Percentiles rank a stretch among this genome's conserved stretches.
Conservation (phyloP, 306 rosid species). For the Sphenostylis stenocarpa region DNA sequence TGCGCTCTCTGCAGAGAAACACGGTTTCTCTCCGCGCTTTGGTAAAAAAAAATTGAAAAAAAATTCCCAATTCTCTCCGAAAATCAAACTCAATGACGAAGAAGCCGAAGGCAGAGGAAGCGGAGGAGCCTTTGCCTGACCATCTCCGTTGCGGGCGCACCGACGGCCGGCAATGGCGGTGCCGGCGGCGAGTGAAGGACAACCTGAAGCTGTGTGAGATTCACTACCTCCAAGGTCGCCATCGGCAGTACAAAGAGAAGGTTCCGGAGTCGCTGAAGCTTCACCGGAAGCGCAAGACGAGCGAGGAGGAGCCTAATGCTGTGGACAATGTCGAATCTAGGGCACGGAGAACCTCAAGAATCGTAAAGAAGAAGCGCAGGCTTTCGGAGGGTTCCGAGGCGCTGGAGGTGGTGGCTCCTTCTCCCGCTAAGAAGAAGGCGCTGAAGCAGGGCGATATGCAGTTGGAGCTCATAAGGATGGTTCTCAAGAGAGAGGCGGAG, state of each 20-base stretch:
- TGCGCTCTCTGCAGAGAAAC: slow-evolving; percentile 11
- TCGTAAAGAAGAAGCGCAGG: slow-evolving; percentile 58
- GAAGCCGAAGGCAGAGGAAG: not conserved
- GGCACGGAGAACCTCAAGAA: slow-evolving; percentile 48
- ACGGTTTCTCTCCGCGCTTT: not conserved
- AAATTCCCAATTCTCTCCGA: slow-evolving; percentile 28
- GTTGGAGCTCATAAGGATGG: slow-evolving; percentile 87
- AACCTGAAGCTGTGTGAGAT: slow-evolving; percentile 88
- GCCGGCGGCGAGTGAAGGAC: slow-evolving; percentile 78
- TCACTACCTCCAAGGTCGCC: slow-evolving; percentile 95
- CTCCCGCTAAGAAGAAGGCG: slow-evolving; percentile 42
- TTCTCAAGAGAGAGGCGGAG: slow-evolving; percentile 81
- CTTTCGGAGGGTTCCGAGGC: slow-evolving; percentile 43
- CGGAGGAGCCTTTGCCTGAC: slow-evolving; percentile 65
- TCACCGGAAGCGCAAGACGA: slow-evolving; percentile 54
- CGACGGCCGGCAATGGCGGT: slow-evolving; percentile 97
- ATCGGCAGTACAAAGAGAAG: slow-evolving; percentile 81
- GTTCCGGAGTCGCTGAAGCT: slow-evolving; percentile 91
- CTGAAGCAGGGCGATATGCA: slow-evolving; percentile 64
- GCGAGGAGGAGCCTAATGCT: not conserved
- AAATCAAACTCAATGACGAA: not conserved
- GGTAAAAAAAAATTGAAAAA: slow-evolving; percentile 2
- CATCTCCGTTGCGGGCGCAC: slow-evolving; percentile 84
- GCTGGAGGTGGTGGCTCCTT: slow-evolving; percentile 33
- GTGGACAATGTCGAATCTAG: slow-evolving; percentile 57